Percentiles rank a stretch among this genome's conserved stretches.
Evolutionary conservation across 257 asterid genomes (phyloP).

Genomic region (Jaltomata sinuosa): DNA sequence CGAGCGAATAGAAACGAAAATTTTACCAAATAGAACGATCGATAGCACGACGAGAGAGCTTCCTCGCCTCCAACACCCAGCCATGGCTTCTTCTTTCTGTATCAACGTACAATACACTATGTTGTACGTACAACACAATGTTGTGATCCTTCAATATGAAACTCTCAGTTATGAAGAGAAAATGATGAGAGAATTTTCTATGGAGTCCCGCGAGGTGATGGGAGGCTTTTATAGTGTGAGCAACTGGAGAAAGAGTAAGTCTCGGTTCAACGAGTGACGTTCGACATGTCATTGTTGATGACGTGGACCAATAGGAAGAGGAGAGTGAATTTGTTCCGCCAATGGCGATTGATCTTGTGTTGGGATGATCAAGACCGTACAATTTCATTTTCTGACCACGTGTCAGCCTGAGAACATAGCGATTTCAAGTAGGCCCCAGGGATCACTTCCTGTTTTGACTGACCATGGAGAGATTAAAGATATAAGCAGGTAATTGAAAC

Average conservation of each 20-base stretch:
- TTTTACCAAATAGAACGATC: slow-evolving; percentile 26
- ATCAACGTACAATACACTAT: background rate
- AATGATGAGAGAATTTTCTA: background rate
- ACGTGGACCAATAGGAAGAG: slow-evolving; percentile 30
- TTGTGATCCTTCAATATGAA: background rate
- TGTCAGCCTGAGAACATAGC: background rate
- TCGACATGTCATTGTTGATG: background rate
- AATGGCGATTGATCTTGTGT: slow-evolving; percentile 9
- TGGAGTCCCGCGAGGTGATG: background rate
- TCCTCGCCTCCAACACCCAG: slow-evolving; percentile 22
- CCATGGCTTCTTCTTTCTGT: slow-evolving; percentile 12
- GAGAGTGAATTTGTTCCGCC: background rate
- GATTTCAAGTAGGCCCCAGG: background rate
- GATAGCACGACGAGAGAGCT: slow-evolving; percentile 20
- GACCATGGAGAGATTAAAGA: background rate
- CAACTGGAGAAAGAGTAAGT: background rate
- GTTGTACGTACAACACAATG: background rate
- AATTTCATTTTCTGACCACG: background rate
- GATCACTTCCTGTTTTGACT: background rate
- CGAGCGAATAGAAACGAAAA: background rate
- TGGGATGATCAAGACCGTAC: slow-evolving; percentile 19
- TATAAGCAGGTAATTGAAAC: too few species aligned
- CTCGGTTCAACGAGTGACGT: background rate
- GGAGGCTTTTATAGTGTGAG: background rate
- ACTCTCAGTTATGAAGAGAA: background rate